Conservation (phyloP, 495 filamentous ascomycete genomes). For the Neohortaea acidophila region DNA sequence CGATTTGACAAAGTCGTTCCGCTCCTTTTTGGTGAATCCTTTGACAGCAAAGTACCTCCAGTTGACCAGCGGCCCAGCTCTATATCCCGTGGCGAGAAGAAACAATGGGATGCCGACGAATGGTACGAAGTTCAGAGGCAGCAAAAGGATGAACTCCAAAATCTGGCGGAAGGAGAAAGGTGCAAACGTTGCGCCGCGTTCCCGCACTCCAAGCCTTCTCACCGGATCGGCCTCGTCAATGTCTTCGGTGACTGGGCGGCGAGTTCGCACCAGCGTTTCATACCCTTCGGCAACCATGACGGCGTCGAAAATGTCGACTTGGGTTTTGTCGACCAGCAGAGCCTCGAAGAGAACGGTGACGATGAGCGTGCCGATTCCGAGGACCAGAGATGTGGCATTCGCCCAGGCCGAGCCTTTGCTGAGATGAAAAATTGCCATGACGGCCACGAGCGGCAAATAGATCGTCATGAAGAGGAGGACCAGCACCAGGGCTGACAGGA, state of each 20-base stretch:
- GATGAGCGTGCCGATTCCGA: conserved; percentile 50
- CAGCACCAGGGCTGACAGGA: conserved; percentile 46
- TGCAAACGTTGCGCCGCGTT: conserved; percentile 41
- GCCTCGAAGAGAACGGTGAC: conserved; percentile 49
- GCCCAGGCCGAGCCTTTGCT: conserved; percentile 40
- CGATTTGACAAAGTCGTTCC: conserved; percentile 34
- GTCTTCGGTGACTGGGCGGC: conserved; percentile 39
- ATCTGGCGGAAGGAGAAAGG: conserved; percentile 40
- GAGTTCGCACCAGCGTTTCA: conserved; percentile 39
- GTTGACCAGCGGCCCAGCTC: conserved; percentile 50
- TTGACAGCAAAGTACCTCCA: conserved; percentile 50
- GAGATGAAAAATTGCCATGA: conserved; percentile 46
- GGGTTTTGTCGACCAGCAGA: conserved; percentile 52
- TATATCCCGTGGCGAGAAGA: conserved; percentile 45
- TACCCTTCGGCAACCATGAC: conserved; percentile 45
- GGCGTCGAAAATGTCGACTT: conserved; percentile 54
- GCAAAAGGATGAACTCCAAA: conserved; percentile 30
- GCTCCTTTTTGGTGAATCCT: conserved; percentile 41
- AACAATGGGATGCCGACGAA: conserved; percentile 49
- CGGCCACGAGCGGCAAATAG: conserved; percentile 45
- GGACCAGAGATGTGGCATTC: conserved; percentile 46
- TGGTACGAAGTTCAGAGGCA: conserved; percentile 52
- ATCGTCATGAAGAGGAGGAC: conserved; percentile 46
- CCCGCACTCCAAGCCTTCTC: conserved; percentile 43
- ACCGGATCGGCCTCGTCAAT: conserved; percentile 34